Conservation (phyloP, 441 rosid genomes). For the Brassica balearica region DNA sequence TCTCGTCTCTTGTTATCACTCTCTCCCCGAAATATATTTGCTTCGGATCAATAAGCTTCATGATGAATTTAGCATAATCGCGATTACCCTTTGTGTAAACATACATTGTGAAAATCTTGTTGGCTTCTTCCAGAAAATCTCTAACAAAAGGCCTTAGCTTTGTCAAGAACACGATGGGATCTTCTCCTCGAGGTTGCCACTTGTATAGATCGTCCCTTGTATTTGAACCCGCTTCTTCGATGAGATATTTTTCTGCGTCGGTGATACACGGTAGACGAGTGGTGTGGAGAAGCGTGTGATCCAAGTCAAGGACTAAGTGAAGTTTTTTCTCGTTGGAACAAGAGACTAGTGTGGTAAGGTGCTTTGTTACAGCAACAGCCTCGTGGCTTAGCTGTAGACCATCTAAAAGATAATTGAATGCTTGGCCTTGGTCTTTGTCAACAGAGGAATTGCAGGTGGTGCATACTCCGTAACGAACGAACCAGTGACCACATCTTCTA, state of each 20-base stretch:
- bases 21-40: slow-evolving; percentile 21
- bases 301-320: slow-evolving; percentile 35
- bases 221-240: neutral
- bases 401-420: slow-evolving; percentile 9
- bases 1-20: slow-evolving; percentile 15
- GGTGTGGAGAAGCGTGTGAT: too few species aligned
- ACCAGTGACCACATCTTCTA: slow-evolving; percentile 24
- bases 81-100: slow-evolving; percentile 31
- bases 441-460: slow-evolving; percentile 3
- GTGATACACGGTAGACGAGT: too few species aligned
- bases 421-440: slow-evolving; percentile 1
- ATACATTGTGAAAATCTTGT: slow-evolving; percentile 17
- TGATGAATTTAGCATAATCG: neutral
- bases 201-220: slow-evolving; percentile 24
- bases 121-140: too few species aligned
- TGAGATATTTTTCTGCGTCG: too few species aligned
- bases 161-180: too few species aligned
- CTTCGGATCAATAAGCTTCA: slow-evolving; percentile 28
- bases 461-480: slow-evolving; percentile 13
- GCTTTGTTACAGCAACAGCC: slow-evolving; percentile 7
- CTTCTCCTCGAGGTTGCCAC: neutral
- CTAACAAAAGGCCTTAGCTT: too few species aligned
- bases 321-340: slow-evolving; percentile 29
- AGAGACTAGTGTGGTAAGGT: neutral
- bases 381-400: slow-evolving; percentile 32